These are phyloP conservation scores for Lichina pygmaea DNA, from an alignment of 495 filamentous ascomycete species.

Conservation along the genomic window DNA sequence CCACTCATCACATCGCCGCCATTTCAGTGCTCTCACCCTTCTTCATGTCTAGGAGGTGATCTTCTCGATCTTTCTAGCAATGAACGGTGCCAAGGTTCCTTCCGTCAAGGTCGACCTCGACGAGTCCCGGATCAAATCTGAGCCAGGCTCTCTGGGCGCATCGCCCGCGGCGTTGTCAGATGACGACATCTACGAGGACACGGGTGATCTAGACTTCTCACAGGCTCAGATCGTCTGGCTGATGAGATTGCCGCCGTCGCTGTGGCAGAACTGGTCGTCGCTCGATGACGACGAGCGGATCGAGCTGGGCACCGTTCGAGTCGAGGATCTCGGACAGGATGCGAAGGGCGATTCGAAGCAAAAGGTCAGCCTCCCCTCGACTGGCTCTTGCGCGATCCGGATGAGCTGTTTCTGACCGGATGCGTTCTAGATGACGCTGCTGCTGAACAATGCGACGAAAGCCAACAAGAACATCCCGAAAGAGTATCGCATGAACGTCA, in stretches of 20 bases:
- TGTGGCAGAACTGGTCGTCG: conserved; percentile 43
- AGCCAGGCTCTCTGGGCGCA: conserved; percentile 29
- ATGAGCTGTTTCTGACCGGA: conserved; percentile 3
- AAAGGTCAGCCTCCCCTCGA: neutral
- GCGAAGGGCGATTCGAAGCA: conserved; percentile 18
- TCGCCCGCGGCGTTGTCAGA: conserved; percentile 35
- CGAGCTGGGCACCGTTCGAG: conserved; percentile 50
- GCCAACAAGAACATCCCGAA: conserved; percentile 44
- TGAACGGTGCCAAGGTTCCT: neutral
- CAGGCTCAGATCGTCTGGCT: conserved; percentile 36
- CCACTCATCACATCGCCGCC: neutral
- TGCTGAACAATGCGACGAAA: conserved; percentile 15
- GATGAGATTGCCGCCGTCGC: conserved; percentile 44
- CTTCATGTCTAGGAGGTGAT: neutral
- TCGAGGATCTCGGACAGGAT: conserved; percentile 26
- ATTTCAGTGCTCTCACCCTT: neutral
- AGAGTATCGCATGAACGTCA: conserved; percentile 54
- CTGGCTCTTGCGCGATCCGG: neutral
- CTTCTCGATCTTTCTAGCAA: neutral
- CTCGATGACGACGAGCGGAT: conserved; percentile 33
- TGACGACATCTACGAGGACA: conserved; percentile 66
- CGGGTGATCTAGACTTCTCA: conserved; percentile 58
- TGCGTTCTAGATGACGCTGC: conserved; percentile 9
- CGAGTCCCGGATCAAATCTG: conserved; percentile 29
- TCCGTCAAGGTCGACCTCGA: conserved; percentile 2